A percentile compares a stretch with the other conserved stretches of the same genome.
Conservation (phyloP, 768 basidiomycete species). For the Phylloporus sp. region DNA sequence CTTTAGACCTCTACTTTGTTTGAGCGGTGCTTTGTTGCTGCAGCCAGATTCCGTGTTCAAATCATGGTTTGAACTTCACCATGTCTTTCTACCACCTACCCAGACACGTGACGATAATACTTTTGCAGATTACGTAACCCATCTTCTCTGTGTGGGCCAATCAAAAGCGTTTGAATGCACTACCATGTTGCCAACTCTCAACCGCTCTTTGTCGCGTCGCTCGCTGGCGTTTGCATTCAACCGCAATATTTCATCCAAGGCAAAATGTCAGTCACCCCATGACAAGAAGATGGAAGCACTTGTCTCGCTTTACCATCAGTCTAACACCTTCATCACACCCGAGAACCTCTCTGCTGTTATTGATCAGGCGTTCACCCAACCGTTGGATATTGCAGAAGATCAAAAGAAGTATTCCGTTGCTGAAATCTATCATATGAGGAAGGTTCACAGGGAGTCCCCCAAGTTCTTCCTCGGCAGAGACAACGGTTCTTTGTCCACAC, state of each 20-base stretch:
- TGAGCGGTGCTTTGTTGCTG: too few species aligned
- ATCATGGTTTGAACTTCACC: too few species aligned
- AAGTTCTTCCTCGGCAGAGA: constrained; percentile 32
- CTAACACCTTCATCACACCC: constrained; percentile 63
- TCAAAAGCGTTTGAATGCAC: background rate
- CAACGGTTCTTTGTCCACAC: background rate
- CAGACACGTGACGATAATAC: background rate
- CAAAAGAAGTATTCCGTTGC: constrained; percentile 9
- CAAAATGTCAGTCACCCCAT: constrained; percentile 13
- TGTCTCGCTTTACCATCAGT: constrained; percentile 74
- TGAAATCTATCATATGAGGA: constrained; percentile 18
- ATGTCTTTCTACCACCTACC: too few species aligned
- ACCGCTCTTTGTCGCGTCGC: constrained; percentile 4
- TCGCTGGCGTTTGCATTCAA: constrained; percentile 5
- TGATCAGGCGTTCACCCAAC: constrained; percentile 54
- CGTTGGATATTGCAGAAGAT: constrained; percentile 15
- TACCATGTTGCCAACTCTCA: constrained; percentile 14
- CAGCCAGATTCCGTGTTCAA: too few species aligned
- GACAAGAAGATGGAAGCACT: constrained; percentile 60
- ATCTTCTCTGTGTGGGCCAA: background rate
- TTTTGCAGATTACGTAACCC: constrained; percentile 16
- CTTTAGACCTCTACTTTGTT: too few species aligned
- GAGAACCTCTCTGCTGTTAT: constrained; percentile 65
- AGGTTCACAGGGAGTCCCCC: constrained; percentile 4
- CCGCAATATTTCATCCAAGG: constrained; percentile 22